Evolutionary conservation across 305 asterid genomes (phyloP), one percentile per base, ranked within the genome.

Genomic region (Rubia balearica): DNA sequence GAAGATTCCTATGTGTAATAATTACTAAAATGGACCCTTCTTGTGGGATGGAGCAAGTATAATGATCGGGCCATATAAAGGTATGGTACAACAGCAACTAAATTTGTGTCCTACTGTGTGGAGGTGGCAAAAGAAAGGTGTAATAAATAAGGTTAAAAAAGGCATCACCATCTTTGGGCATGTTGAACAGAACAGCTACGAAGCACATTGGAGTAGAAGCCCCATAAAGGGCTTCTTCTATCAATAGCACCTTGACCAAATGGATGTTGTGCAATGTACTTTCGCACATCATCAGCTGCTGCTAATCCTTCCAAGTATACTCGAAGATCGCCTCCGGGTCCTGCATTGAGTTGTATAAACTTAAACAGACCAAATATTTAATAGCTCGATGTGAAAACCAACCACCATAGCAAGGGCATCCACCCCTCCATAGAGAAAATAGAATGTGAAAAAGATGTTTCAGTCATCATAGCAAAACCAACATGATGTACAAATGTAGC

Each of bases 291-390:
- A 36, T 84, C 89, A 19, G 91, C 77, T 41, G 51, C 38, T 51
- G 89, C 77, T 72, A 91, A 78, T 53, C 83, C 90, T 83, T 89
- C 91, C 82, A 91, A 82, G 85, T 94, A 91, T 59, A 80, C 86
- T 69, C 95, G 87, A 71, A 94, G 79, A 77, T 89, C 88, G 10
- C 98, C 98, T 73, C 86, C 89, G 6, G 86, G 91, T 43, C 98
- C 98, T 91, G 85, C 82, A 80, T 24, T 45, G 70, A 56, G 73
- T 65, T 24, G 24, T 40, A 22, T 68, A 57, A 8, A 42, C 41
- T 59, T 14, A 16, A 33, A 30, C 19, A 79, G 42, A 4, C 42
- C 48, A 55, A 5, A 6, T 56, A 22, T 24, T 42, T 43, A 42
- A 33, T 33, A 5, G 33, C 13, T 53, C 46, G 6, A 19, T 2